These are phyloP conservation scores for Centella asiatica DNA, from an alignment of 129 eudicot species.

Conservation along the genomic window DNA sequence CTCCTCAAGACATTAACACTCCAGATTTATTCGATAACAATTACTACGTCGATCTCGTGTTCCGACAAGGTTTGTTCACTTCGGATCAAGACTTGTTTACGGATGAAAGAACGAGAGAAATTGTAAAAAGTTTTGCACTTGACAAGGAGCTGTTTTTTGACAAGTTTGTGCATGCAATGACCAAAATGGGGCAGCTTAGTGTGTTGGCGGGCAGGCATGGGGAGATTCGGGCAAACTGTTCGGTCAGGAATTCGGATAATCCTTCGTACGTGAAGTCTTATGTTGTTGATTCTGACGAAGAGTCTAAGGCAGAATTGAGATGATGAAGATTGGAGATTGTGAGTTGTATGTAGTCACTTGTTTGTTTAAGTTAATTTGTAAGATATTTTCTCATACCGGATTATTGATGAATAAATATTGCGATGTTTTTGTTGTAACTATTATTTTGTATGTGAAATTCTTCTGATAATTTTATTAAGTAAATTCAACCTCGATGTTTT, in stretches of 20 bases:
- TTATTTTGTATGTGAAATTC: too few species aligned
- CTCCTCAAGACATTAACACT: constrained; percentile 32
- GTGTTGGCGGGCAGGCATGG: constrained; percentile 51
- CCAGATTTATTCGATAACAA: constrained; percentile 49
- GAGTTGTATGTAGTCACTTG: too few species aligned
- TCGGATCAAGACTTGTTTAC: constrained; percentile 57
- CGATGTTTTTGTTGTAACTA: too few species aligned
- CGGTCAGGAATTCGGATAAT: constrained; percentile 36
- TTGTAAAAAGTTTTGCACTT: constrained; percentile 42
- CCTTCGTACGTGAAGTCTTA: constrained; percentile 21
- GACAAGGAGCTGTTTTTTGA: constrained; percentile 49
- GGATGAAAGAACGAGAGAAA: constrained; percentile 32
- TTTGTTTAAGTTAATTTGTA: too few species aligned
- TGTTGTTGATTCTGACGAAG: constrained; percentile 29
- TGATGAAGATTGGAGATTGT: constrained; percentile 2
- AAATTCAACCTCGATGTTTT: too few species aligned
- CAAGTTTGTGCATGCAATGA: constrained; percentile 40
- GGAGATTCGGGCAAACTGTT: constrained; percentile 47
- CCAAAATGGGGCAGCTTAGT: constrained; percentile 56
- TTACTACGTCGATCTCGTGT: constrained; percentile 38
- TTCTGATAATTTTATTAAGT: too few species aligned
- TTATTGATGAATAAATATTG: too few species aligned
- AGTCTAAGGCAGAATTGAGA: constrained; percentile 25
- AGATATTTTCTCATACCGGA: too few species aligned
- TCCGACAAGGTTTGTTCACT: constrained; percentile 51